Percentiles rank a stretch among this genome's conserved stretches.
phyloP scores from a whole-genome alignment of 441 rosid species.

The Breynia disticha region DNA sequence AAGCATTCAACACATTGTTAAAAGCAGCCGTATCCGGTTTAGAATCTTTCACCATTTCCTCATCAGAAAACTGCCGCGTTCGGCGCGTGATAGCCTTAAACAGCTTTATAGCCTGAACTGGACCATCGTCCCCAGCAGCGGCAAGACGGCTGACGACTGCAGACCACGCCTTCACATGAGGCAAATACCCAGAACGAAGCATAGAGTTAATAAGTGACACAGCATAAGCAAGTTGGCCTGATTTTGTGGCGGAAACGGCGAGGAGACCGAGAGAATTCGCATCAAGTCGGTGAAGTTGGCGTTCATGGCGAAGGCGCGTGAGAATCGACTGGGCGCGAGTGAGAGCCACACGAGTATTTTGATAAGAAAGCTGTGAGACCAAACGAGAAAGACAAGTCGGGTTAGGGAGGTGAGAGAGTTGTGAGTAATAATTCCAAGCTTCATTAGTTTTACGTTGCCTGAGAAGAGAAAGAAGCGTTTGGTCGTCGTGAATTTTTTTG shows the following conservation, averaged over 20 bases:
- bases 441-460: slow-evolving; percentile 62
- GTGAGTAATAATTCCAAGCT: slow-evolving; percentile 66
- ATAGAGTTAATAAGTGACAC: slow-evolving; percentile 67
- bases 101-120: slow-evolving; percentile 50
- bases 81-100: slow-evolving; percentile 47
- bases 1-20: slow-evolving; percentile 83
- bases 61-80: slow-evolving; percentile 37
- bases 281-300: slow-evolving; percentile 83
- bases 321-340: slow-evolving; percentile 76
- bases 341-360: slow-evolving; percentile 40
- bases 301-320: slow-evolving; percentile 84
- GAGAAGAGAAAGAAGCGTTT: slow-evolving; percentile 56
- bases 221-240: slow-evolving; percentile 66
- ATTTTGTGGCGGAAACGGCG: slow-evolving; percentile 65
- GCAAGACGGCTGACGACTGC: slow-evolving; percentile 71
- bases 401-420: slow-evolving; percentile 47
- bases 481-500: slow-evolving; percentile 28
- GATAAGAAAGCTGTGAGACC: slow-evolving; percentile 71
- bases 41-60: slow-evolving; percentile 41
- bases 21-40: slow-evolving; percentile 78
- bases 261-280: slow-evolving; percentile 90
- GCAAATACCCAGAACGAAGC: slow-evolving; percentile 86
- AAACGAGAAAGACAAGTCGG: slow-evolving; percentile 89
- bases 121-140: slow-evolving; percentile 57
- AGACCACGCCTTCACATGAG: slow-evolving; percentile 83